Conservation (phyloP, 2,329 filamentous ascomycete genomes). For the Colletotrichum echinochloae region DNA sequence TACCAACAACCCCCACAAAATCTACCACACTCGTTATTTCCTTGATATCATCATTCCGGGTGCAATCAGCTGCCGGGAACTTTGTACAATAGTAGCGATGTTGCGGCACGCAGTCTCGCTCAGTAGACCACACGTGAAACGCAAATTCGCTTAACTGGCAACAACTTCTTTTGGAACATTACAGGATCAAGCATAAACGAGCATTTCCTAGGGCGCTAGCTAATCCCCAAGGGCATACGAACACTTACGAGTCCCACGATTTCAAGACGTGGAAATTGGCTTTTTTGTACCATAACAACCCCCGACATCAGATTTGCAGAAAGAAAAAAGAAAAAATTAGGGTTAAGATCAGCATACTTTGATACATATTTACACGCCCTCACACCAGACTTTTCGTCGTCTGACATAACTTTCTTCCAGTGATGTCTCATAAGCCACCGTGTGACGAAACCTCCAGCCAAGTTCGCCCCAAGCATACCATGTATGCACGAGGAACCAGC, state of each 20-base stretch:
- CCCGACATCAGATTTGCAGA: not conserved
- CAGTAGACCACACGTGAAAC: conserved; percentile 7
- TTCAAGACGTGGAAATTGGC: conserved; percentile 15
- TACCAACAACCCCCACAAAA: conserved; percentile 30
- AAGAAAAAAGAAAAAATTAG: not conserved
- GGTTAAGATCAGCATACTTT: not conserved
- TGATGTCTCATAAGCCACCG: not conserved
- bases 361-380: not conserved
- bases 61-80: not conserved
- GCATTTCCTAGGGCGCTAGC: not conserved
- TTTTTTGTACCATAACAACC: not conserved
- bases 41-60: conserved; percentile 4
- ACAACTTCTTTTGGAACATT: conserved; percentile 7
- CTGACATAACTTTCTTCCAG: not conserved
- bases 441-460: not conserved
- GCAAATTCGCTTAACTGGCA: conserved; percentile 10
- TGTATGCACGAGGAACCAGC: not conserved
- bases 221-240: conserved; percentile 12
- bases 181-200: not conserved
- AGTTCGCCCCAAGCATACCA: not conserved
- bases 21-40: conserved; percentile 38
- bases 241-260: conserved; percentile 18
- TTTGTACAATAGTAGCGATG: conserved; percentile 37
- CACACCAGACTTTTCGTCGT: no score
- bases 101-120: conserved; percentile 6